Percentiles rank a stretch among this genome's conserved stretches.
Evolutionary conservation across 129 eudicot genomes (phyloP).

Genomic region (Helichrysum umbraculigerum): DNA sequence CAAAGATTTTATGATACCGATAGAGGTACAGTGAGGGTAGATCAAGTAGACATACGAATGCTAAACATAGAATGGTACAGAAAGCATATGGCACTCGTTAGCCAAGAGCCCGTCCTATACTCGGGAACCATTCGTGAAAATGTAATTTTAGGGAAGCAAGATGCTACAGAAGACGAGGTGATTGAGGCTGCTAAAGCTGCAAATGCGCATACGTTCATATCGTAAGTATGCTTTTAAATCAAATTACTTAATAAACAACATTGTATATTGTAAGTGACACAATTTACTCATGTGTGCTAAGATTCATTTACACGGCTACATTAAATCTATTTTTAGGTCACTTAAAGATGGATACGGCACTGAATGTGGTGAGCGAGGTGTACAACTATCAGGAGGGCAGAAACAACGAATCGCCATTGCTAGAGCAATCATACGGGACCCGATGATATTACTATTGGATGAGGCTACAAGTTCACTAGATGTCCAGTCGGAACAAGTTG

Average conservation of each 20-base stretch:
- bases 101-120: conserved; percentile 89
- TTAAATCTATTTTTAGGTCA: conserved; percentile 33
- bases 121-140: conserved; percentile 79
- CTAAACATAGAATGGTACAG: conserved; percentile 77
- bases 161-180: conserved; percentile 80
- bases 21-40: conserved; percentile 73
- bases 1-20: conserved; percentile 84
- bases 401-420: conserved; percentile 87
- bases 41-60: conserved; percentile 69
- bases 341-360: conserved; percentile 84
- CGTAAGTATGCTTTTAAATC: conserved; percentile 46
- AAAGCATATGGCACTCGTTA: conserved; percentile 82
- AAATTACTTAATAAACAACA: too few relatives aligned
- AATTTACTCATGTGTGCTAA: neutral
- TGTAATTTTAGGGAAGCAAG: conserved; percentile 70
- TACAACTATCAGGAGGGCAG: conserved; percentile 92
- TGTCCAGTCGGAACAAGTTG: conserved; percentile 80
- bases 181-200: conserved; percentile 87
- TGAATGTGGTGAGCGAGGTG: conserved; percentile 90
- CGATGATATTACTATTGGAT: conserved; percentile 60
- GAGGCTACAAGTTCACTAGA: conserved; percentile 95
- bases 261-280: neutral
- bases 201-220: conserved; percentile 89
- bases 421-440: conserved; percentile 73
- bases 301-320: neutral